Evolutionary conservation across 202 grass and related monocot species (phyloP).

Genomic region (Bolboschoenoplectus hybrid): DNA sequence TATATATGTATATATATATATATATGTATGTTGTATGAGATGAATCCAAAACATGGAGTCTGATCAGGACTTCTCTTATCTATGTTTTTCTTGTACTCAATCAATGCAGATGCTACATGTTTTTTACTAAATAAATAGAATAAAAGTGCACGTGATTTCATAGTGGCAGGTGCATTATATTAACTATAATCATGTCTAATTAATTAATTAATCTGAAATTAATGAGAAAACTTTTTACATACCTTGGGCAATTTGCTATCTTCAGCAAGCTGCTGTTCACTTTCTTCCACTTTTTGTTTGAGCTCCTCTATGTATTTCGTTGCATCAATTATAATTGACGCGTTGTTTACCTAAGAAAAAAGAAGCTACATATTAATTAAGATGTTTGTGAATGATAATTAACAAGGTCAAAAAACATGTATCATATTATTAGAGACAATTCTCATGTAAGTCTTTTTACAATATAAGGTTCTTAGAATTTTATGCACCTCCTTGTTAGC

Average conservation of each 20-base stretch:
- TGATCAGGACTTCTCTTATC: not conserved
- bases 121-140: not conserved
- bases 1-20: too few species aligned
- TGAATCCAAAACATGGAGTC: not conserved
- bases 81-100: too few species aligned
- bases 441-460: not conserved
- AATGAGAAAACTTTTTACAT: not conserved
- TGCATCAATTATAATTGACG: constrained; percentile 73
- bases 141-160: not conserved
- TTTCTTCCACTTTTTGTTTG: constrained; percentile 67
- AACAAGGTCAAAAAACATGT: not conserved
- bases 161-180: not conserved
- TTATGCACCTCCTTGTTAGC: not conserved
- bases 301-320: constrained; percentile 79
- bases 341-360: constrained; percentile 53
- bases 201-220: not conserved
- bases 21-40: not conserved
- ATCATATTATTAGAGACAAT: not conserved
- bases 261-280: constrained; percentile 56
- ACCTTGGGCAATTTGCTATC: constrained; percentile 36
- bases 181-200: not conserved
- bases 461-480: not conserved
- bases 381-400: not conserved
- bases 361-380: not conserved
- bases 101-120: too few species aligned